These are phyloP conservation scores for Camellia granthamiana DNA, from an alignment of 148 eudicot genomes.

Conservation along the genomic window DNA sequence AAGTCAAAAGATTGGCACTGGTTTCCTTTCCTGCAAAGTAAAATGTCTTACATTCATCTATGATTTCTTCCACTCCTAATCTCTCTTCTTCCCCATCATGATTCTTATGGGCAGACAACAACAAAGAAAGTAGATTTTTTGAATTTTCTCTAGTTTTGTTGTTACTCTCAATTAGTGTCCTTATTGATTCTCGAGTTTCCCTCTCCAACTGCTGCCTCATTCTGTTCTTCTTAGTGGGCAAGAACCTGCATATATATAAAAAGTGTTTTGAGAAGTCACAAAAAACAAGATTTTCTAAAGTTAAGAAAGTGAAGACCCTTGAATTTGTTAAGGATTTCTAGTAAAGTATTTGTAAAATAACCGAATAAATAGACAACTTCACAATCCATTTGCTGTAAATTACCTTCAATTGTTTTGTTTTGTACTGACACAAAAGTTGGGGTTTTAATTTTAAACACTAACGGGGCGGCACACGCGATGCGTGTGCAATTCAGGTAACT, in stretches of 20 bases:
- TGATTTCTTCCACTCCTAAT: conserved; percentile 53
- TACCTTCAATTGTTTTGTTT: too few species aligned
- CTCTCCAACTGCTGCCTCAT: conserved; percentile 61
- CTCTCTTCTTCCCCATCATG: conserved; percentile 45
- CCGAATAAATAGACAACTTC: too few species aligned
- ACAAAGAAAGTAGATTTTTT: conserved; percentile 39
- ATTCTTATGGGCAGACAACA: conserved; percentile 39
- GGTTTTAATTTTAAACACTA: too few species aligned
- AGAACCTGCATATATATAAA: conserved; percentile 35
- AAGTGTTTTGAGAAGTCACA: neutral
- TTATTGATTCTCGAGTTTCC: conserved; percentile 61
- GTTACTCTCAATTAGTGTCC: conserved; percentile 40
- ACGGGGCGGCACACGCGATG: too few species aligned
- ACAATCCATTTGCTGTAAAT: neutral
- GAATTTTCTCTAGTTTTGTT: conserved; percentile 27
- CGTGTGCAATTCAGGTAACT: too few species aligned
- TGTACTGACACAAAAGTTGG: too few species aligned
- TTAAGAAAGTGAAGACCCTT: neutral
- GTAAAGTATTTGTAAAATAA: neutral
- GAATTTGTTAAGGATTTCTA: neutral
- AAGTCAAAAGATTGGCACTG: conserved; percentile 68
- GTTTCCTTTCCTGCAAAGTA: conserved; percentile 95
- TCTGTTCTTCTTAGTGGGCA: conserved; percentile 68
- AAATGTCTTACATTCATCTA: conserved; percentile 80
- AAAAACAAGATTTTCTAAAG: too few species aligned